Percentiles rank a stretch among this genome's conserved stretches.
phyloP scores from a whole-genome alignment of 2,329 filamentous ascomycete species.

The Epichloe uncinata region DNA sequence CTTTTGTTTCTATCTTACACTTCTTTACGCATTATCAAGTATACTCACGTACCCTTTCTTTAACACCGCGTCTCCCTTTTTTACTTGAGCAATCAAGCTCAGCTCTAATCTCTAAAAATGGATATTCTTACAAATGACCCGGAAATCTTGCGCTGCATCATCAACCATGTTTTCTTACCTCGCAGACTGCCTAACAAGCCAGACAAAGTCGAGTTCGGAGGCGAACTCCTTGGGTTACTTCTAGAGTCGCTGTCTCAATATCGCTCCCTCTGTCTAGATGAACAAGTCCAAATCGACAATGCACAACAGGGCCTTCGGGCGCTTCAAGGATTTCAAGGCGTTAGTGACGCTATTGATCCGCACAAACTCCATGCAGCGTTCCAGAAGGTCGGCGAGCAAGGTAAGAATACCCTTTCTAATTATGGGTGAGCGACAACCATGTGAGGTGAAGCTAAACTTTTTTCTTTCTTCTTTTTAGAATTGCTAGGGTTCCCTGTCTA shows the following conservation, averaged over 20 bases:
- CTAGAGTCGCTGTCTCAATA: background rate
- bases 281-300: background rate
- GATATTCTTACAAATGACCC: background rate
- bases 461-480: background rate
- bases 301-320: background rate
- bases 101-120: background rate
- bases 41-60: background rate
- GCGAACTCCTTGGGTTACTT: background rate
- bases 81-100: background rate
- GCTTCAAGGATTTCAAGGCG: background rate
- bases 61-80: background rate
- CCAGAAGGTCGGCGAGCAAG: background rate
- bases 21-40: too few relatives aligned
- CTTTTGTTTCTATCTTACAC: background rate
- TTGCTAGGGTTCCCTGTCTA: background rate
- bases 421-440: background rate
- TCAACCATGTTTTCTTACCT: constrained; percentile 6
- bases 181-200: background rate
- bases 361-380: background rate
- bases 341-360: background rate
- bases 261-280: background rate
- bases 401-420: background rate
- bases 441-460: background rate
- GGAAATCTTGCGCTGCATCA: background rate
- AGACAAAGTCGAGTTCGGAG: background rate